Evolutionary conservation across 352 stramenopile genomes (phyloP).

Genomic region (Globisporangium recalcitrans): DNA sequence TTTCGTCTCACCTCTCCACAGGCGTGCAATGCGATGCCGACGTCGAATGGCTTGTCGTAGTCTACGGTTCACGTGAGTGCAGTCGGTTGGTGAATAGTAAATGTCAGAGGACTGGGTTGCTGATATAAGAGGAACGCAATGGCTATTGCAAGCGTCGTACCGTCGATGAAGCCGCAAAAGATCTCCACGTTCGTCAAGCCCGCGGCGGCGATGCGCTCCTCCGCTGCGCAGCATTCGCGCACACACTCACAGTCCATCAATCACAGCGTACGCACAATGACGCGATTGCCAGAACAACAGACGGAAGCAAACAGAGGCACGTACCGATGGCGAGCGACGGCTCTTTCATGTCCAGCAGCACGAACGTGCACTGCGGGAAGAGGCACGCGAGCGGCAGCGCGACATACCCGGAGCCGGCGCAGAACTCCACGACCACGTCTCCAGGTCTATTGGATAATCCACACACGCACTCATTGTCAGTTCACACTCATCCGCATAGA

Average conservation of each 20-base stretch:
- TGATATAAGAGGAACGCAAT: neutral
- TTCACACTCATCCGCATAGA: neutral
- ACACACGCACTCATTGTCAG: neutral
- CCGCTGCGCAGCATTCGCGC: slow-evolving; percentile 32
- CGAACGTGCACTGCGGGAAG: slow-evolving; percentile 69
- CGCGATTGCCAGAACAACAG: neutral
- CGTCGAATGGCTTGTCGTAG: slow-evolving; percentile 58
- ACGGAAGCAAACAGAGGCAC: neutral
- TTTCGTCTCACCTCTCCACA: slow-evolving; percentile 45
- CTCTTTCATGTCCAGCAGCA: slow-evolving; percentile 75
- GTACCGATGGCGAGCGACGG: slow-evolving; percentile 70
- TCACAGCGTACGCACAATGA: too few relatives aligned
- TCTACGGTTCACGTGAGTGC: slow-evolving; percentile 17
- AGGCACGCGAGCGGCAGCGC: slow-evolving; percentile 67
- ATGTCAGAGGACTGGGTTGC: neutral
- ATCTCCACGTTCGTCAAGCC: slow-evolving; percentile 64
- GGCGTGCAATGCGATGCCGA: slow-evolving; percentile 76
- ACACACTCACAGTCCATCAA: too few relatives aligned
- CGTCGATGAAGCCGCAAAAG: slow-evolving; percentile 71
- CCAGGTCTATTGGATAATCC: slow-evolving; percentile 32
- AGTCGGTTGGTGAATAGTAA: too few relatives aligned
- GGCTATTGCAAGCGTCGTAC: slow-evolving; percentile 8
- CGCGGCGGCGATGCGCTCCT: slow-evolving; percentile 57
- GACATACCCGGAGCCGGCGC: slow-evolving; percentile 70
- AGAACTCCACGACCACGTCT: slow-evolving; percentile 81